Percentiles rank a stretch among this genome's conserved stretches.
These are phyloP conservation scores for Aureobasidium sp. DNA, from an alignment of 2,329 filamentous ascomycete genomes.

Conservation along the genomic window DNA sequence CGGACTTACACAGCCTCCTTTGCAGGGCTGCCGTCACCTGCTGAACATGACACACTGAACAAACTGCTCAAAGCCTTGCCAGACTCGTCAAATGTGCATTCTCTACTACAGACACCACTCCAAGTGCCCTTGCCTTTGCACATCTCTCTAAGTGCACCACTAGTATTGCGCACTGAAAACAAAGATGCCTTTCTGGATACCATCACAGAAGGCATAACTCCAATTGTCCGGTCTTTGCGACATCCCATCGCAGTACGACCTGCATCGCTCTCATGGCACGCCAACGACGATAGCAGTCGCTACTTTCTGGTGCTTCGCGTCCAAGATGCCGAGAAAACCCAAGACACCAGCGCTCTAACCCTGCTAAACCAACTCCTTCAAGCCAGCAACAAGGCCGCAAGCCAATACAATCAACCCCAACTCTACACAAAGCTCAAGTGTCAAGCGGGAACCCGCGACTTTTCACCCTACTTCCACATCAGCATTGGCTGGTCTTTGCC, in stretches of 20 bases:
- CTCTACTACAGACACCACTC: conserved; percentile 69
- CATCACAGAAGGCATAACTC: conserved; percentile 34
- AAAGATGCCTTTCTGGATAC: conserved; percentile 60
- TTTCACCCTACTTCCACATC: conserved; percentile 62
- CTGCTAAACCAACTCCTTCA: conserved; percentile 48
- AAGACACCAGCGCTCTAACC: conserved; percentile 24
- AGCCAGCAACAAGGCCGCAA: conserved; percentile 59
- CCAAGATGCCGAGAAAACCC: not conserved
- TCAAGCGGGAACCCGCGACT: conserved; percentile 21
- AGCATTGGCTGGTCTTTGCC: conserved; percentile 79
- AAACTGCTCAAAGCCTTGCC: not conserved
- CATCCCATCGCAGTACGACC: conserved; percentile 39
- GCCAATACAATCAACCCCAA: conserved; percentile 56
- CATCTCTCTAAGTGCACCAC: conserved; percentile 78
- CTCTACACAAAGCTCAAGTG: conserved; percentile 51
- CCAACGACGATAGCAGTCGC: conserved; percentile 60
- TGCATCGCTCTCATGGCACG: conserved; percentile 54
- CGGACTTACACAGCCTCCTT: not conserved
- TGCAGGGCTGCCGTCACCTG: conserved; percentile 5
- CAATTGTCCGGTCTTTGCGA: conserved; percentile 16
- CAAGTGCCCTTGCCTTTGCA: conserved; percentile 75
- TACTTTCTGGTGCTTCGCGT: conserved; percentile 60
- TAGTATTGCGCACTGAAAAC: conserved; percentile 65
- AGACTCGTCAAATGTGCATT: conserved; percentile 43
- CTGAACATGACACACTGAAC: conserved; percentile 1